Evolutionary conservation across 1,284 basidiomycete genomes (phyloP), one percentile per base, ranked within the genome.

Genomic region (Leccinum fallax): DNA sequence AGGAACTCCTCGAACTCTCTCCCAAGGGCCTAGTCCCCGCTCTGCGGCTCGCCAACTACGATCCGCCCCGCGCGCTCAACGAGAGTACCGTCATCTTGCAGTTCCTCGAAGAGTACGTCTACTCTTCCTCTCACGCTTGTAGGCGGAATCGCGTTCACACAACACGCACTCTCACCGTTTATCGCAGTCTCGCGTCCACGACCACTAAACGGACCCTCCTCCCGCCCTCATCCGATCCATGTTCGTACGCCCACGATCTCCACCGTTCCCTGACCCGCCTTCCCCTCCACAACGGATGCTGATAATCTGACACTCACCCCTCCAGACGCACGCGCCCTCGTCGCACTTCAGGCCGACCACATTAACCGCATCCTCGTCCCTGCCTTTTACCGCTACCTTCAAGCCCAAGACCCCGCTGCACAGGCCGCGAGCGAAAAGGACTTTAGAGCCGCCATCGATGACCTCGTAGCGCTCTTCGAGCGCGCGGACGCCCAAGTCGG

Each of bases 1-100:
- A 84, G 57, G 89, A 90, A 38, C 80, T 94, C n/a, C 78, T 94
- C 11, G 86, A 91, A 57, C 80, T 92, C 16, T 92, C 90, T 21
- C 89, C 90, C 0, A 92, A 90, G 70, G 91, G 92, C 0, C 81
- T 93, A 2, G 90, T 94, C 1, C 91, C 92, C 0, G 90, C 83
- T 0, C 71, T 93, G 40, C 83, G 81, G 68, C 75, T 93, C 58
- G 78, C 85, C 64, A 71, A 75, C 4, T 82, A 79, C 60, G 69
- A 68, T 46, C 85, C 86, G 1, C 82, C 87, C 0, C 78, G 82
- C 54, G 80, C 83, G 0, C 71, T 90, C 13, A 88, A 89, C 66
- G 89, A 92, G 71, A 89, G 86, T 68, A 88, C 83, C 0, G 83
- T 89, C 53, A 90, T 92, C 63, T 71, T 93, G 64, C 90, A 92